Evolutionary conservation across 129 eudicot genomes (phyloP).

Genomic region (Mikania micrantha): DNA sequence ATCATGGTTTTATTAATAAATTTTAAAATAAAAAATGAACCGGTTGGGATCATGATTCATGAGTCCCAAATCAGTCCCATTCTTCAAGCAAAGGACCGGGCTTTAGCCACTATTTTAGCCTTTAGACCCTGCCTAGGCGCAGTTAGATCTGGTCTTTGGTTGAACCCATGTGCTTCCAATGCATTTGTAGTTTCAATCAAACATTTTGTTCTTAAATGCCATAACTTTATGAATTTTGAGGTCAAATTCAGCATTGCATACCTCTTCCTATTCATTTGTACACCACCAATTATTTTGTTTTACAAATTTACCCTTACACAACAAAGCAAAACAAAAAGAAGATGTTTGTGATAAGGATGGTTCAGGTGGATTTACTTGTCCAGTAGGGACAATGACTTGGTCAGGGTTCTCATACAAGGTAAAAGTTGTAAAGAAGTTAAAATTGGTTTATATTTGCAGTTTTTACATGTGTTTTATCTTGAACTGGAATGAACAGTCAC

Average conservation of each 20-base stretch:
- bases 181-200: background rate
- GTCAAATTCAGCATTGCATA: background rate
- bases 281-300: background rate
- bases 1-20: background rate
- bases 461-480: background rate
- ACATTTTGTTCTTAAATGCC: background rate
- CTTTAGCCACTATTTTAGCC: background rate
- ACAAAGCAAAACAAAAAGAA: background rate
- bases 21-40: background rate
- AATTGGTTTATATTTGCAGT: background rate
- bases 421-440: background rate
- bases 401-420: too few species aligned
- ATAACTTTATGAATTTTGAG: background rate
- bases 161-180: background rate
- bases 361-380: too few species aligned
- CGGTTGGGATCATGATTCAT: background rate
- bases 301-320: background rate
- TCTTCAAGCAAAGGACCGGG: background rate
- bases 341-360: background rate
- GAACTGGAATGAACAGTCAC: background rate
- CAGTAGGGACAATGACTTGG: too few species aligned
- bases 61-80: background rate
- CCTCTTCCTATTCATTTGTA: background rate
- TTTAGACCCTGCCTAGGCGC: background rate
- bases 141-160: background rate